Evolutionary conservation across 805 yeast genomes (phyloP).

Genomic region (Grigorovia yakushimaensis): DNA sequence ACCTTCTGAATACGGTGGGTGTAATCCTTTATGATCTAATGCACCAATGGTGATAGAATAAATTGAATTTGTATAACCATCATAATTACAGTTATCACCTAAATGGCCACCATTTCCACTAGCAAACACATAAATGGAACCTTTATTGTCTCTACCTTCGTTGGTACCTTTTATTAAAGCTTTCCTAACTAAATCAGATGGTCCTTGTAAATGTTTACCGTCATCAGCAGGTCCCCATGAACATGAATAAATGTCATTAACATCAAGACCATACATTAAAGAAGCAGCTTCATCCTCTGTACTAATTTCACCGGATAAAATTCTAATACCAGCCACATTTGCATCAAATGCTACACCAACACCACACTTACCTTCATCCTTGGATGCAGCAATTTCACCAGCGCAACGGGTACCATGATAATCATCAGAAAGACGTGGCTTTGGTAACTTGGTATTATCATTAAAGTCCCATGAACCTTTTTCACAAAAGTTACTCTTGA

Average conservation of each 20-base stretch:
- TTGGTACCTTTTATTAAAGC: conserved; percentile 79
- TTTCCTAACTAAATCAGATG: conserved; percentile 64
- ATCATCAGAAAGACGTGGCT: conserved; percentile 72
- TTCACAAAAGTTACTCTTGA: conserved; percentile 54
- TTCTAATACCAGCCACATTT: conserved; percentile 81
- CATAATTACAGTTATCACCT: conserved; percentile 90
- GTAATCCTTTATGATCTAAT: conserved; percentile 74
- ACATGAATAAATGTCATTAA: conserved; percentile 90
- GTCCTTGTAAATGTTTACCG: conserved; percentile 79
- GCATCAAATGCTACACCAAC: conserved; percentile 90
- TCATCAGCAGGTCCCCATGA: conserved; percentile 98
- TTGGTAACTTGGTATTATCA: conserved; percentile 62
- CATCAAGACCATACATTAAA: conserved; percentile 65
- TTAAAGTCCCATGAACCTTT: conserved; percentile 94
- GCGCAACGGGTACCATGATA: conserved; percentile 97
- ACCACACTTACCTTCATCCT: conserved; percentile 78
- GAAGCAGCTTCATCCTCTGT: conserved; percentile 89
- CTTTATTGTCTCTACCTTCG: conserved; percentile 72
- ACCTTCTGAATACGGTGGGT: conserved; percentile 84
- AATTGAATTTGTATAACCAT: conserved; percentile 93
- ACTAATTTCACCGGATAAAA: conserved; percentile 70
- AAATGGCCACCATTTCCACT: conserved; percentile 83
- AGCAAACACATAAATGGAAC: conserved; percentile 89
- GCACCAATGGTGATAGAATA: conserved; percentile 94
- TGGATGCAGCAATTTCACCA: conserved; percentile 90